phyloP scores from a whole-genome alignment of 2,329 filamentous ascomycete species.

The Neopestalotiopsis sp. region DNA sequence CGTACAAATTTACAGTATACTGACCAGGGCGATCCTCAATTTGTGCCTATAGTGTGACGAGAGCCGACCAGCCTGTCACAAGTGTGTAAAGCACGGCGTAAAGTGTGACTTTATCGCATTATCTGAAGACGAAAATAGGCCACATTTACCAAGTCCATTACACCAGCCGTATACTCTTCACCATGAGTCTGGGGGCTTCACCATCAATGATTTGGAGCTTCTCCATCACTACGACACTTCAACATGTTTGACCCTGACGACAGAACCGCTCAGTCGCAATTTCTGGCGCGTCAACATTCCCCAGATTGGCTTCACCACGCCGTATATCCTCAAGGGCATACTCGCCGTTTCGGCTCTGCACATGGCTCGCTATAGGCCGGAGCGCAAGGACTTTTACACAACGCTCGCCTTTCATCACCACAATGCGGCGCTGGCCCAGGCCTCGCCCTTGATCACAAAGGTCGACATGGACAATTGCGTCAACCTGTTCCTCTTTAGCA shows the following conservation, averaged over 20 bases:
- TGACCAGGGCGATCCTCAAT: background rate
- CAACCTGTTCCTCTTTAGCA: conserved; percentile 9
- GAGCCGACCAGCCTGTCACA: conserved; percentile 1
- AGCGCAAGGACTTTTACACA: conserved; percentile 8
- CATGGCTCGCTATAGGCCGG: conserved; percentile 32
- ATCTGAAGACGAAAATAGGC: background rate
- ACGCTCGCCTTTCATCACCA: conserved; percentile 9
- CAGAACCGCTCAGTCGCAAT: conserved; percentile 34
- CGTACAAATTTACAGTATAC: background rate
- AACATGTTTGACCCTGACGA: conserved; percentile 41
- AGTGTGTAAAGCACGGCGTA: conserved; percentile 14
- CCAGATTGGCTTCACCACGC: conserved; percentile 40
- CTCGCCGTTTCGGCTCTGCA: conserved; percentile 44
- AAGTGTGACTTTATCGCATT: conserved; percentile 3
- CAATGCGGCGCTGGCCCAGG: background rate
- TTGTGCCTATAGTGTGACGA: background rate
- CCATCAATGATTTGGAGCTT: conserved; percentile 39
- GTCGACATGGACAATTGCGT: conserved; percentile 1
- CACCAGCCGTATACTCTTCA: background rate
- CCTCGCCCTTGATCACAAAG: conserved; percentile 4
- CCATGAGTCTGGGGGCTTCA: background rate
- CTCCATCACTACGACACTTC: conserved; percentile 45
- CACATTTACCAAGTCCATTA: background rate
- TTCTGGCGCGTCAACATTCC: conserved; percentile 44
- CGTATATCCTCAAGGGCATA: conserved; percentile 42